Base-by-base conservation (phyloP, 495 filamentous ascomycete genomes). In the Xylaria venustula region DNA sequence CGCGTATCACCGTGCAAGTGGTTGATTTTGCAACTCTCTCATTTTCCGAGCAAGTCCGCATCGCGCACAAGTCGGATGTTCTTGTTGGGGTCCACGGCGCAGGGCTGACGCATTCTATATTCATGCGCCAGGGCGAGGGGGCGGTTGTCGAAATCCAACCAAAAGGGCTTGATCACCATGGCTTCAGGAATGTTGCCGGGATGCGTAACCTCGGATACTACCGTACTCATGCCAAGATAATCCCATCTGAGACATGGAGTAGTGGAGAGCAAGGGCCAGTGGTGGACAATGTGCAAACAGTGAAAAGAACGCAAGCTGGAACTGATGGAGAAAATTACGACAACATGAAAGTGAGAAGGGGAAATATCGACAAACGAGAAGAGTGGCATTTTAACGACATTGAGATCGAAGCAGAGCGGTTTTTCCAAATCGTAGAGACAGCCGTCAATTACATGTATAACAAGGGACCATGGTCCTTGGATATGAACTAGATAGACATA, bases 51-150 rank as follows among this genome's bases (percentile, higher is more conserved):
- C 75, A 79, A 66, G 34, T 77, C 32, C 50, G 64, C 37, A 64
- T 73, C 32, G 58, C 72, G 17, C 69, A 55, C 37, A 54, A 58
- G 22, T 72, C 74, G 17, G 74, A 77, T 62, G 64, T 77, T 20
- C 67, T 79, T 3, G 71, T 75, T 22, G 75, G 74, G 8, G 67
- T 75, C 44, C 74, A 77, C 61, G 76, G 76, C 34, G 75, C 75
- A 8, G 76, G 73, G 19, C 65, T 79, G 34, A 73, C 75, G 8
- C 71, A 75, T 64, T 66, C 68, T 17, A 67, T 77, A 9, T 78
- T 77, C 59, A 46, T 79, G 26, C 67, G 61, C n/a, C 67, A 55
- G 11, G 47, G 58, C 7, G 71, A 68, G 6, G 59, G 67, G 1
- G 72, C 71, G 36, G 26, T 70, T 15, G 74, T 79, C 32, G 75